Evolutionary conservation across 1,284 basidiomycete species (phyloP).

Genomic region (Sanghuangporus weigelae): DNA sequence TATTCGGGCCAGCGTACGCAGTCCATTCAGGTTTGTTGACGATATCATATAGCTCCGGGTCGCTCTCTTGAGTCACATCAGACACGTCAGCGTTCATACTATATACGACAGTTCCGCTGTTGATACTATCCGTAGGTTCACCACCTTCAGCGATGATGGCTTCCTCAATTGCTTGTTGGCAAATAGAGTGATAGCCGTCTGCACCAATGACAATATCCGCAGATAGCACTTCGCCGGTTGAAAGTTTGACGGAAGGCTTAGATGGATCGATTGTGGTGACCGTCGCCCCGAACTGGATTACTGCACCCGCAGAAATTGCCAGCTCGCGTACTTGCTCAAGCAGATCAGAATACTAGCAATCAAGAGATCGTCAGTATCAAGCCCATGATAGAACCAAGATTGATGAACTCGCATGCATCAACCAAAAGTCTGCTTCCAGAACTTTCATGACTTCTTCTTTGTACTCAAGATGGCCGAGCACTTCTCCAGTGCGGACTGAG

Average conservation of each 20-base stretch:
- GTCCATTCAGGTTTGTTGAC: conserved; percentile 13
- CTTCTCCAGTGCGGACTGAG: conserved; percentile 40
- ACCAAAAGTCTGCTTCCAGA: conserved; percentile 44
- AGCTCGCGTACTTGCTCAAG: conserved; percentile 39
- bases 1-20: conserved; percentile 13
- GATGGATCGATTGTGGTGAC: conserved; percentile 32
- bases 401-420: conserved; percentile 14
- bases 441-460: conserved; percentile 47
- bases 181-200: conserved; percentile 44
- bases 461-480: conserved; percentile 45
- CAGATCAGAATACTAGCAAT: conserved; percentile 40
- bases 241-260: conserved; percentile 33
- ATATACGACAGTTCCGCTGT: conserved; percentile 17
- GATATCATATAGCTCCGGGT: conserved; percentile 16
- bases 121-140: background rate
- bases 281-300: conserved; percentile 34
- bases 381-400: conserved; percentile 9
- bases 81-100: conserved; percentile 16
- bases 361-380: conserved; percentile 8
- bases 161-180: conserved; percentile 28
- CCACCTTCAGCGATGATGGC: conserved; percentile 11
- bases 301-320: conserved; percentile 40
- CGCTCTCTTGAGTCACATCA: conserved; percentile 9
- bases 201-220: conserved; percentile 64
- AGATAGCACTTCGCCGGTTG: conserved; percentile 39